Percentiles rank a stretch among this genome's conserved stretches.
phyloP scores from a whole-genome alignment of 441 rosid species.

The Pelargonium citronellum region DNA sequence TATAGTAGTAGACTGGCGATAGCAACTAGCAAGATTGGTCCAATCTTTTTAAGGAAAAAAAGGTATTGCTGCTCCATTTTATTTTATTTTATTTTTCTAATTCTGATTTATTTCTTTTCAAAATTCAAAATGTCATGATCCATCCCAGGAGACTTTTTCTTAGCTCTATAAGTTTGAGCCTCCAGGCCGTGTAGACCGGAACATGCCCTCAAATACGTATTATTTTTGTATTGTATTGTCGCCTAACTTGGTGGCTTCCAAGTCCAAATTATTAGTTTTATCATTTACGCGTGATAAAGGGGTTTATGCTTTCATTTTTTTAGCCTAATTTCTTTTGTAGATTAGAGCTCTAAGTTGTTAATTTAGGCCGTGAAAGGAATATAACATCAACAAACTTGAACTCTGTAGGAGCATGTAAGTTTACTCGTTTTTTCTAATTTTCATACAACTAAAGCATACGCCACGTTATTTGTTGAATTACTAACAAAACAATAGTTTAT shows the following conservation, averaged over 20 bases:
- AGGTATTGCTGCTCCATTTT: background rate
- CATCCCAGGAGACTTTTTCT: background rate
- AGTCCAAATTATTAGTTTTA: background rate
- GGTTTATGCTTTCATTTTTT: background rate
- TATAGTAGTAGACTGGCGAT: background rate
- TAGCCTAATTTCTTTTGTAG: background rate
- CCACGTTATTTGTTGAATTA: no score
- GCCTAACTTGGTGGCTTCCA: background rate
- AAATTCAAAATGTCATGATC: background rate
- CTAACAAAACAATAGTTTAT: no score
- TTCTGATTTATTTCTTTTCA: background rate
- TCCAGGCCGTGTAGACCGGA: conserved; percentile 33
- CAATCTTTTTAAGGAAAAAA: background rate
- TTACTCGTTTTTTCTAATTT: no score
- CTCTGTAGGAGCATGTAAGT: no score
- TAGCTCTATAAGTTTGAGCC: conserved; percentile 5
- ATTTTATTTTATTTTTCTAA: background rate
- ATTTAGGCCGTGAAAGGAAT: background rate
- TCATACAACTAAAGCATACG: no score
- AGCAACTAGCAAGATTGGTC: conserved; percentile 2
- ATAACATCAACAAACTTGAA: no score
- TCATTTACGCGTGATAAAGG: background rate
- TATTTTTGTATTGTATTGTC: background rate
- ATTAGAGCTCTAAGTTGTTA: background rate
- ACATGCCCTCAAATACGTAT: background rate